These are phyloP conservation scores for Saccharomycopsis schoenii DNA, from an alignment of 805 yeast genomes.

Conservation along the genomic window DNA sequence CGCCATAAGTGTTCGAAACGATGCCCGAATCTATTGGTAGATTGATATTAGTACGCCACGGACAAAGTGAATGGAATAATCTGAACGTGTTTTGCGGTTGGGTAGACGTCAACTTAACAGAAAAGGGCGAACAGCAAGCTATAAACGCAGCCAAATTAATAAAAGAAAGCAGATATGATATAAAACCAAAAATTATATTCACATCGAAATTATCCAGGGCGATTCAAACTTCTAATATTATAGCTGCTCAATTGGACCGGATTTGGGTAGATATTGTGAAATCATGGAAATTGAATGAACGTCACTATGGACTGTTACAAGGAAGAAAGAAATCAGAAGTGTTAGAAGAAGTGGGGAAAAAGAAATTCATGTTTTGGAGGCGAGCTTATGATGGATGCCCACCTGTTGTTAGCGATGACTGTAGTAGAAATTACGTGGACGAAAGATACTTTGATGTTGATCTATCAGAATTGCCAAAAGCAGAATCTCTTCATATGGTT, in stretches of 20 bases:
- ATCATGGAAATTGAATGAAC: slow-evolving; percentile 96
- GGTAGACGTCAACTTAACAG: slow-evolving; percentile 67
- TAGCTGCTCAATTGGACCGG: slow-evolving; percentile 45
- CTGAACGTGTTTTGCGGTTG: slow-evolving; percentile 76
- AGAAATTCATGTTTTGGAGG: slow-evolving; percentile 69
- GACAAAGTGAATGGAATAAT: slow-evolving; percentile 73
- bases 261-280: slow-evolving; percentile 69
- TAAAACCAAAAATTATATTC: slow-evolving; percentile 49
- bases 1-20: too few species aligned
- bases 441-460: slow-evolving; percentile 29
- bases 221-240: slow-evolving; percentile 61
- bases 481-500: slow-evolving; percentile 70
- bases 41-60: slow-evolving; percentile 60
- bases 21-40: background rate
- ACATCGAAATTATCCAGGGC: slow-evolving; percentile 70
- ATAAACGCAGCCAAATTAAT: slow-evolving; percentile 51
- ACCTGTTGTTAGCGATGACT: slow-evolving; percentile 33
- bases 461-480: slow-evolving; percentile 47
- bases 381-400: slow-evolving; percentile 73
- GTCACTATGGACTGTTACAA: slow-evolving; percentile 97
- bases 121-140: slow-evolving; percentile 61
- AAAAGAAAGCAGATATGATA: slow-evolving; percentile 30
- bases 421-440: slow-evolving; percentile 25
- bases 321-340: slow-evolving; percentile 66
- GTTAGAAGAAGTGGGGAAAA: slow-evolving; percentile 55